A percentile compares a stretch with the other conserved stretches of the same genome.
phyloP scores from a whole-genome alignment of 192 early-diverging fungal genomes.

The Martensiomyces pterosporus region DNA sequence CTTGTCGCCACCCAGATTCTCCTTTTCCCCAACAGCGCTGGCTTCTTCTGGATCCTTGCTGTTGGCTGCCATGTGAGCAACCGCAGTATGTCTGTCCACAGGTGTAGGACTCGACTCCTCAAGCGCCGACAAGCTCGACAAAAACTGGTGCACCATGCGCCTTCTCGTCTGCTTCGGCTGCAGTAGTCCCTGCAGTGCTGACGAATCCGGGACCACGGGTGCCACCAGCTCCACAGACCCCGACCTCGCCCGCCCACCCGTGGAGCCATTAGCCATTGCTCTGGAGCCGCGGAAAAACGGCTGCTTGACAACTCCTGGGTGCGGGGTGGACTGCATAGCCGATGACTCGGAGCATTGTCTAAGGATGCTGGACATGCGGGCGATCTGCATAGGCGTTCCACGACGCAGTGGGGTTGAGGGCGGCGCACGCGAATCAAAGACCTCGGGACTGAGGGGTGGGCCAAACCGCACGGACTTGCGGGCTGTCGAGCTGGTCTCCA shows the following conservation, averaged over 20 bases:
- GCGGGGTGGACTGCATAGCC: conserved; percentile 1
- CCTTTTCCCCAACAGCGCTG: conserved; percentile 1
- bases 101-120: neutral
- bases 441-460: conserved; percentile 56
- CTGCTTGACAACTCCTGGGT: neutral
- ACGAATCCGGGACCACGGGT: too few species aligned
- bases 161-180: conserved; percentile 9
- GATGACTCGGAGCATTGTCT: conserved; percentile 11
- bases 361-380: conserved; percentile 32
- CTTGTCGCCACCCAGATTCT: too few species aligned
- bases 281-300: neutral
- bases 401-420: conserved; percentile 54
- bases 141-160: conserved; percentile 4
- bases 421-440: conserved; percentile 55
- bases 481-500: too few species aligned
- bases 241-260: too few species aligned
- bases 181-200: conserved; percentile 11
- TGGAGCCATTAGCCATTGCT: neutral
- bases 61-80: too few species aligned
- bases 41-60: neutral
- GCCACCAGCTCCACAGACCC: too few species aligned
- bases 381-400: conserved; percentile 49
- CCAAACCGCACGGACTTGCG: conserved; percentile 53
- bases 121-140: conserved; percentile 1
- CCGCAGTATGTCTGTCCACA: too few species aligned